phyloP scores from a whole-genome alignment of 371 early-diverging fungal species.

The Circinella umbellata region DNA sequence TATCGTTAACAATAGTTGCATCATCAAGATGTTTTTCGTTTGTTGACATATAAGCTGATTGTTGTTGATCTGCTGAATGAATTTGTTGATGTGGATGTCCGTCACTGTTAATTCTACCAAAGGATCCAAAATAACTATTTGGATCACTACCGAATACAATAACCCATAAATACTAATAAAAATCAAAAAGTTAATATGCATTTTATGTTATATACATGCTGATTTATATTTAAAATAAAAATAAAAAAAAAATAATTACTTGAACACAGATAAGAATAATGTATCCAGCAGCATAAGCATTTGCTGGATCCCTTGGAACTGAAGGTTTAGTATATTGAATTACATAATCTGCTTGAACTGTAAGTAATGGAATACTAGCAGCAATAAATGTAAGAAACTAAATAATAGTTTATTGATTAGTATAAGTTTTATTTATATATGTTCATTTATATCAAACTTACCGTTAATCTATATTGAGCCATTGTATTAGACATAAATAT shows the following conservation, averaged over 20 bases:
- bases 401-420: not conserved
- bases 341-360: slow-evolving; percentile 48
- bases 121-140: slow-evolving; percentile 36
- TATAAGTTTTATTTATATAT: too few species aligned
- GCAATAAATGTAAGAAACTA: slow-evolving; percentile 46
- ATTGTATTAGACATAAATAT: slow-evolving; percentile 31
- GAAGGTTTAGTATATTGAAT: slow-evolving; percentile 33
- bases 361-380: slow-evolving; percentile 47
- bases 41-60: not conserved
- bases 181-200: not conserved
- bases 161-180: slow-evolving; percentile 38
- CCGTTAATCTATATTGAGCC: slow-evolving; percentile 38
- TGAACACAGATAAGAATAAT: slow-evolving; percentile 40
- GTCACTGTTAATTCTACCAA: slow-evolving; percentile 22
- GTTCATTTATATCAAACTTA: slow-evolving; percentile 9
- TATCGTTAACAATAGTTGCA: not conserved
- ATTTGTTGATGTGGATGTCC: not conserved
- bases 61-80: not conserved
- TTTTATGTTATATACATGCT: not conserved
- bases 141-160: slow-evolving; percentile 43
- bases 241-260: slow-evolving; percentile 25
- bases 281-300: slow-evolving; percentile 43
- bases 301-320: slow-evolving; percentile 28
- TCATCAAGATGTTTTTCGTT: slow-evolving; percentile 15
- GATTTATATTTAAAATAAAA: not conserved